Conservation (phyloP, 164 flowering plant genomes). For the Vitis rotundifolia region DNA sequence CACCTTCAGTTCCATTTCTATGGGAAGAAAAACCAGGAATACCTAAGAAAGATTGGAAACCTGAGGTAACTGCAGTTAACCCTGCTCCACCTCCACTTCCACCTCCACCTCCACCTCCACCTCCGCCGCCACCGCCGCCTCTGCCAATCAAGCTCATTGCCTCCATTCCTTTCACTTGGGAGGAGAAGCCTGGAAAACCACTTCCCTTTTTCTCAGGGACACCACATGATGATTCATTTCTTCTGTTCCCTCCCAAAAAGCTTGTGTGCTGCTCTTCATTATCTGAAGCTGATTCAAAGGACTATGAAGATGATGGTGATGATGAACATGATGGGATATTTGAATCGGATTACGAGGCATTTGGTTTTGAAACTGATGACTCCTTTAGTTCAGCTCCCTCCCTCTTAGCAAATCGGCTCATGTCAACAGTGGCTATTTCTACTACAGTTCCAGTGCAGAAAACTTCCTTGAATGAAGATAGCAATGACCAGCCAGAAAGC, state of each 20-base stretch:
- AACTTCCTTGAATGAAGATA: conserved; percentile 9
- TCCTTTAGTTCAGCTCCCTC: conserved; percentile 38
- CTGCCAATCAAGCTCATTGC: conserved; percentile 54
- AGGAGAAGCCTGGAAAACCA: conserved; percentile 78
- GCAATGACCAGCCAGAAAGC: conserved; percentile 13
- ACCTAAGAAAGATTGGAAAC: conserved; percentile 73
- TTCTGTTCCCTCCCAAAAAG: conserved; percentile 20
- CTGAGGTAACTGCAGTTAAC: conserved; percentile 14
- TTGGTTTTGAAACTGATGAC: conserved; percentile 30
- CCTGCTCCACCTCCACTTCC: neutral
- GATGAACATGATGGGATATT: conserved; percentile 23
- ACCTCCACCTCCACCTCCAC: neutral
- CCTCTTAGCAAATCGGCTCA: conserved; percentile 43
- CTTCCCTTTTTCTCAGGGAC: conserved; percentile 26
- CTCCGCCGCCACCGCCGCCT: neutral
- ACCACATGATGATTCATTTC: conserved; percentile 3
- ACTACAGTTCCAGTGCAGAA: conserved; percentile 39
- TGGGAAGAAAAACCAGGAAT: conserved; percentile 88
- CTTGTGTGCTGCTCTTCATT: neutral
- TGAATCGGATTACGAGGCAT: conserved; percentile 39
- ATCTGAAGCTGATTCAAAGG: conserved; percentile 6
- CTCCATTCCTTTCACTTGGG: conserved; percentile 80
- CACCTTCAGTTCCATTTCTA: conserved; percentile 70
- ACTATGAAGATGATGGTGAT: conserved; percentile 13
- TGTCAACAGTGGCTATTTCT: conserved; percentile 28